Base-by-base conservation (phyloP, 2,329 filamentous ascomycete species). In the Hypoxylon sp. region DNA sequence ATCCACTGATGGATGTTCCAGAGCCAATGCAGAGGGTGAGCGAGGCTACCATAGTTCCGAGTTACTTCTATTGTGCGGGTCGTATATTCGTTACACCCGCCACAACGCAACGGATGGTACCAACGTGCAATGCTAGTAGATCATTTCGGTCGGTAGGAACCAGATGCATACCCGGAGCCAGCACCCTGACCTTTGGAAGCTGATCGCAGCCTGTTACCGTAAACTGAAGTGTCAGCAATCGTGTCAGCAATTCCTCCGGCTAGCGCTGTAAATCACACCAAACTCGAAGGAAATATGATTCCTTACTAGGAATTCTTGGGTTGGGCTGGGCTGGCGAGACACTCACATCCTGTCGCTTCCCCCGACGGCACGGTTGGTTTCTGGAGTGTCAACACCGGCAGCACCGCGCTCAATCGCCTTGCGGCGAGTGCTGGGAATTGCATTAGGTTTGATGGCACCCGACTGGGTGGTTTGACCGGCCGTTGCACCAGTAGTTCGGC, bases 281-380 rank as follows among this genome's bases (percentile, higher is more conserved):
- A 90, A 92, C 91, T 90, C 90, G 91, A 90, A 92, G 90, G 91
- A 91, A 88, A 90, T 87, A 88, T 80, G 87, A 90, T 91, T 92
- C 91, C 92, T 95, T 94, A 94, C 92, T 91, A 92, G 89, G 90
- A 92, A 91, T 88, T 85, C 85, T 85, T 86, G 84, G 70, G 67
- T 66, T 82, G 79, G 81, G 80, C 85, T 83, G 76, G 78, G 85
- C 83, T 87, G 76, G 76, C 77, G 76, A 88, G 86, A 87, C 85
- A 97, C 94, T 97, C 93, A 97, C 94, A 97, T 97, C 92, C 94
- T 91, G 86, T 94, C 92, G 87, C 91, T 93, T 84, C 91, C 90
- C 81, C 90, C 91, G 79, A 92, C 88, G 83, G 90, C 90, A 83
- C 91, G 89, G 86, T 87, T 91, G 82, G 90, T 90, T 79, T 92